These are phyloP conservation scores for Starmerella apis DNA, from an alignment of 805 yeast genomes.

Conservation along the genomic window DNA sequence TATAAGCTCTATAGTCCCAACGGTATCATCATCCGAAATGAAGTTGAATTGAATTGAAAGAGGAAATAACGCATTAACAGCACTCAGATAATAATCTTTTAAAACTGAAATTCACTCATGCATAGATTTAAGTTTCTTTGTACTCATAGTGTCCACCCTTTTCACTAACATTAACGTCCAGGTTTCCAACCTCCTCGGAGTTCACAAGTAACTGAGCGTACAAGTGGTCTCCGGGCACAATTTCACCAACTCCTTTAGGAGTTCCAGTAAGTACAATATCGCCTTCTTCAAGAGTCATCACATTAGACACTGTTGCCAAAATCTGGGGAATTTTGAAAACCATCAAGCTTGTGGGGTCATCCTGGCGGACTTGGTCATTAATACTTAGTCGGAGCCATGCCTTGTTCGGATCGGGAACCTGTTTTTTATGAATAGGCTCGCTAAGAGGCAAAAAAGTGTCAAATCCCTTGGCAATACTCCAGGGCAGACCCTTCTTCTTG, in stretches of 20 bases:
- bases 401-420: constrained; percentile 63
- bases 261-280: constrained; percentile 92
- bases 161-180: constrained; percentile 42
- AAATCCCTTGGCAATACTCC: constrained; percentile 94
- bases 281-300: constrained; percentile 84
- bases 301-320: constrained; percentile 66
- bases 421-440: constrained; percentile 50
- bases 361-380: constrained; percentile 60
- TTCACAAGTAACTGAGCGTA: constrained; percentile 51
- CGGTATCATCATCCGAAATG: background rate
- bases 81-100: too few relatives aligned
- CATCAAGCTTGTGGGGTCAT: constrained; percentile 72
- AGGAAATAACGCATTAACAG: too few relatives aligned
- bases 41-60: background rate
- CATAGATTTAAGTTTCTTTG: constrained; percentile 36
- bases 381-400: constrained; percentile 54
- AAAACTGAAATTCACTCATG: too few relatives aligned
- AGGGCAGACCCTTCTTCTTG: constrained; percentile 85
- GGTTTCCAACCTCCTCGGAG: constrained; percentile 43
- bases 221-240: constrained; percentile 68
- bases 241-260: constrained; percentile 90
- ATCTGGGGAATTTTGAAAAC: constrained; percentile 75
- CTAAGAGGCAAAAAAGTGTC: constrained; percentile 94
- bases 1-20: background rate
- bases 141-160: constrained; percentile 47